Conservation (phyloP, 352 stramenopile genomes). For the Thalassiosira livingstoniorum region DNA sequence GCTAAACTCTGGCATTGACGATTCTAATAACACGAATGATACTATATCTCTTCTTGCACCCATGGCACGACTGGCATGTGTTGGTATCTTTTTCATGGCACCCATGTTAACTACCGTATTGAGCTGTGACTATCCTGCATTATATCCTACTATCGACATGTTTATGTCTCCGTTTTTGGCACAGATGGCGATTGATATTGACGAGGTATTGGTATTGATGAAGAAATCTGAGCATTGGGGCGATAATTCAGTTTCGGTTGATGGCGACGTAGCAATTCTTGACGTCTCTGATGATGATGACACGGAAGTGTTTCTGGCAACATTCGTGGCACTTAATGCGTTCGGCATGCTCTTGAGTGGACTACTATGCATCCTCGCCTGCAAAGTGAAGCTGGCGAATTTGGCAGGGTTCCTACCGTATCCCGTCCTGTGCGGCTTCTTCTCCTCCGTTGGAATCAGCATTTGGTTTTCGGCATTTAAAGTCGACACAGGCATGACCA, state of each 20-base stretch:
- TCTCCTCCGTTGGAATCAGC: conserved; percentile 75
- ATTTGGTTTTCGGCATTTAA: conserved; percentile 76
- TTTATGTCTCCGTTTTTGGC: conserved; percentile 82
- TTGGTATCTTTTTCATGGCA: conserved; percentile 61
- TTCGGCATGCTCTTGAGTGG: conserved; percentile 66
- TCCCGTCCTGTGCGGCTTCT: conserved; percentile 80
- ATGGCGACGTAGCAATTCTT: too few species aligned
- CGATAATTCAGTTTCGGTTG: too few species aligned
- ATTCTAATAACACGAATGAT: too few species aligned
- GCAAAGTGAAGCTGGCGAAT: conserved; percentile 76
- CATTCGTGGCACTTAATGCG: conserved; percentile 68
- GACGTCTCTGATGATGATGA: conserved; percentile 56
- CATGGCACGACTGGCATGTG: conserved; percentile 63
- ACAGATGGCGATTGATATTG: conserved; percentile 64
- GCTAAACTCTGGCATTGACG: too few species aligned
- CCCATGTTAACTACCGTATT: conserved; percentile 59
- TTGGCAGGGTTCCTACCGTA: conserved; percentile 74
- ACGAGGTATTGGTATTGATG: conserved; percentile 59
- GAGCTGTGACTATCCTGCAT: conserved; percentile 58
- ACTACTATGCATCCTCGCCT: conserved; percentile 59
- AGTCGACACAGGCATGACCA: conserved; percentile 61
- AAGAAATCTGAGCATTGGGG: neutral
- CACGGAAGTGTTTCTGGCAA: conserved; percentile 64
- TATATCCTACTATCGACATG: conserved; percentile 75
- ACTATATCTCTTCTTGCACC: conserved; percentile 42